phyloP scores from a whole-genome alignment of 2,329 filamentous ascomycete species.

The Trichophyton equinum region DNA sequence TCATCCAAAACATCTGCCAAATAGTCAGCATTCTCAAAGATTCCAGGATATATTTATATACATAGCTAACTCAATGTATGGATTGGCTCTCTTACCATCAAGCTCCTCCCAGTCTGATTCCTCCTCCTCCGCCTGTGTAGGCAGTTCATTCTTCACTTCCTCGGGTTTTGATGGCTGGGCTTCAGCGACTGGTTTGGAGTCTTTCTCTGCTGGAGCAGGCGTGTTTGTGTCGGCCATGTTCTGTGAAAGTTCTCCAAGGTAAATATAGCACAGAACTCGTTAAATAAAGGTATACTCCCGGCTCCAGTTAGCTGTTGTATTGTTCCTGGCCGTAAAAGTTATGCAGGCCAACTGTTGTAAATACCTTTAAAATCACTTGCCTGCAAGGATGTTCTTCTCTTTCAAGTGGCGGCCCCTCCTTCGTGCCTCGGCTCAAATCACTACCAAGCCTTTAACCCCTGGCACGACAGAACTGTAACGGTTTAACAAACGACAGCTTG shows the following conservation, averaged over 20 bases:
- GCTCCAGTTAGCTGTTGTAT: not conserved
- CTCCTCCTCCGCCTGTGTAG: slow-evolving; percentile 39
- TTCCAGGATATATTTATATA: not conserved
- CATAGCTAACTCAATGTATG: not conserved
- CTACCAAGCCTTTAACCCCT: not conserved
- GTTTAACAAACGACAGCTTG: too few relatives aligned
- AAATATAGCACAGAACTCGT: not conserved
- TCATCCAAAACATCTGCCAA: slow-evolving; percentile 75
- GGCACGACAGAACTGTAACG: not conserved
- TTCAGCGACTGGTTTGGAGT: not conserved
- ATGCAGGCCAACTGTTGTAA: not conserved
- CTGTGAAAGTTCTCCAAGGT: not conserved
- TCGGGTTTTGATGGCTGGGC: not conserved
- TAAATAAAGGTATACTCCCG: not conserved
- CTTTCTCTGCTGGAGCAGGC: not conserved
- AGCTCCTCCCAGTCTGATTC: slow-evolving; percentile 93
- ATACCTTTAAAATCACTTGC: not conserved
- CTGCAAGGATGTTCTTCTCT: not conserved
- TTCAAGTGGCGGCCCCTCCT: slow-evolving; percentile 2
- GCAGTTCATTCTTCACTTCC: not conserved
- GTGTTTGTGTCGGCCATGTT: not conserved
- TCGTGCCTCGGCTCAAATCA: not conserved
- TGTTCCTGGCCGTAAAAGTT: not conserved
- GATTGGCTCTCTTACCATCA: slow-evolving; percentile 49
- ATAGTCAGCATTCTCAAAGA: not conserved